A percentile compares a stretch with the other conserved stretches of the same genome.
phyloP scores from a whole-genome alignment of 768 basidiomycete genomes.

The Rubroboletus pulcherrimus region DNA sequence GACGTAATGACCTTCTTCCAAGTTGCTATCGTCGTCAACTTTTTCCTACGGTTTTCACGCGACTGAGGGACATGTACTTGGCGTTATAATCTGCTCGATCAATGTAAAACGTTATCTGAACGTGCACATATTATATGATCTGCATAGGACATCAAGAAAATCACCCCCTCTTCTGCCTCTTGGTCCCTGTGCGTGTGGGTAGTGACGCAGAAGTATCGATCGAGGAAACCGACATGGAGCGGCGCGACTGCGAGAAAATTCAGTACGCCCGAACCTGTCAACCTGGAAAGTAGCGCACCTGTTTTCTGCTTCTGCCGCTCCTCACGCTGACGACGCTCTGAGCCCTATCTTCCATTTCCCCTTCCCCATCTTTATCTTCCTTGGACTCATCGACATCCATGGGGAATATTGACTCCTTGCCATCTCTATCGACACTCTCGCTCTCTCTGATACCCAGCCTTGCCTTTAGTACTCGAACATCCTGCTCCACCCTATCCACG shows the following conservation, averaged over 20 bases:
- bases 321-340: constrained; percentile 61
- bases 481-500: constrained; percentile 83
- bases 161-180: constrained; percentile 56
- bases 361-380: constrained; percentile 27
- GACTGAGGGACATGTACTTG: constrained; percentile 10
- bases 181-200: constrained; percentile 48
- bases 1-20: constrained; percentile 4
- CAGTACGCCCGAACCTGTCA: background rate
- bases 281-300: constrained; percentile 31
- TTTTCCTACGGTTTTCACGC: constrained; percentile 71
- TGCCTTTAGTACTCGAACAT: constrained; percentile 67
- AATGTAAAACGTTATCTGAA: constrained; percentile 4
- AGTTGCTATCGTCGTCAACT: constrained; percentile 86
- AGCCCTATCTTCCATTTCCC: constrained; percentile 53
- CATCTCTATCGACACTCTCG: constrained; percentile 38
- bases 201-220: constrained; percentile 61
- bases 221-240: constrained; percentile 73
- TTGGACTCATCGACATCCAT: constrained; percentile 52
- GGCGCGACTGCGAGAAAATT: constrained; percentile 40
- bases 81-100: constrained; percentile 9
- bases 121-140: constrained; percentile 6
- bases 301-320: constrained; percentile 57
- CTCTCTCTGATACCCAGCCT: constrained; percentile 53
- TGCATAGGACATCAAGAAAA: background rate
- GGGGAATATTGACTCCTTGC: constrained; percentile 35